Evolutionary conservation across 768 basidiomycete species (phyloP), one percentile per base, ranked within the genome.

Genomic region (Hericium rajendrae): DNA sequence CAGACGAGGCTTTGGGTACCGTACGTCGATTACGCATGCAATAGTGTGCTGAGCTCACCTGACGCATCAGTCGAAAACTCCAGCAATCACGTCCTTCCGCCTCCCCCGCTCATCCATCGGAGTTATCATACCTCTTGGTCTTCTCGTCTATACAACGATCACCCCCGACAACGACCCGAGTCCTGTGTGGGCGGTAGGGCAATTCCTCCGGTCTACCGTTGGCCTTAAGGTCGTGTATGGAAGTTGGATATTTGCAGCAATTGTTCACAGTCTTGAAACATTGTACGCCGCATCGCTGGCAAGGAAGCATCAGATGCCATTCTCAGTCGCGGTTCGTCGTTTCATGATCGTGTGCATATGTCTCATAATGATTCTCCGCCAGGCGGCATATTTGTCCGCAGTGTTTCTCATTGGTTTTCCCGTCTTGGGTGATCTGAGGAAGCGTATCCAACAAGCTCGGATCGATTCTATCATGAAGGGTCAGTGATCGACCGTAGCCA

Each of bases 401-500:
- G 81, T 83, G 1, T n/a, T 83, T 1, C 1, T 77, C 0, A 70
- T 77, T 37, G 89, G 89, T 0, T 74, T 73, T 53, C 82, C 84
- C 0, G 73, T 81, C 11, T 80, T 79, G 74, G 26, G 57, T 10
- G 77, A 81, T 59, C 68, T 91, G 59, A 72, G 79, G 55, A 76
- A 69, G 62, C 77, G 79, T 24, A 78, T 90, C 10, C 85, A 91
- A 60, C 69, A 72, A 37, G 82, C 83, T 15, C 77, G 88, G 2
- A 91, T 91, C 46, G 81, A 88, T 56, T 88, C 87, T 28, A 85
- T 91, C 3, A 84, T 87, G 84, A 91, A 91, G 68, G 78, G 79
- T 10, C 71, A 87, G 65, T 85, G 40, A 54, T 16, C 38, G 28
- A 10, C 9, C 37, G 11, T 22, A 13, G 26, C 12, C 37, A 37